Evolutionary conservation across 2,329 filamentous ascomycete species (phyloP).

Genomic region (Aphanocladium album): DNA sequence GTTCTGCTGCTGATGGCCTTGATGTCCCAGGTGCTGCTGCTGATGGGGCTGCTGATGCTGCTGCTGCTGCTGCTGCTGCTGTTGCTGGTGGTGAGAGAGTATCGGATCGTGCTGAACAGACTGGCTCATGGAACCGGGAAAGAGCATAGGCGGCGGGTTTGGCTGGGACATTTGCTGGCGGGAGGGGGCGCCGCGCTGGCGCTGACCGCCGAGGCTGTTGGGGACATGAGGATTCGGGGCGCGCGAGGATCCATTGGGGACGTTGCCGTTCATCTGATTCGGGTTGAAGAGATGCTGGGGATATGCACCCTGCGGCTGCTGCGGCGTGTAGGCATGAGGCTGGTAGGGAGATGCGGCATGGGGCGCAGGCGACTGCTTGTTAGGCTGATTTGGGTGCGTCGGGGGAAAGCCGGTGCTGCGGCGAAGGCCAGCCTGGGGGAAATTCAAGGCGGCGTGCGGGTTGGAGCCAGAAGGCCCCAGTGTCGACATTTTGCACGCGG

Average conservation of each 20-base stretch:
- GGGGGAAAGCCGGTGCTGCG: conserved; percentile 40
- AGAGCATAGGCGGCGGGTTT: conserved; percentile 33
- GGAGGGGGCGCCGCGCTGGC: conserved; percentile 39
- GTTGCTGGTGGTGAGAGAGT: conserved; percentile 38
- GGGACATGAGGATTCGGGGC: conserved; percentile 41
- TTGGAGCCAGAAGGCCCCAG: conserved; percentile 47
- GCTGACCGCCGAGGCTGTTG: conserved; percentile 39
- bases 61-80: conserved; percentile 25
- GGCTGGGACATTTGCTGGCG: conserved; percentile 40
- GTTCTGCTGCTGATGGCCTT: conserved; percentile 21
- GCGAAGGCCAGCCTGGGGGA: conserved; percentile 46
- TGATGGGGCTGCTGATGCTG: conserved; percentile 15
- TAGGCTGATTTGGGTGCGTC: conserved; percentile 45
- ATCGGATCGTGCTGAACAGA: conserved; percentile 38
- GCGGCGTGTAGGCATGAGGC: conserved; percentile 47
- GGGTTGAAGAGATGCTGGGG: conserved; percentile 50
- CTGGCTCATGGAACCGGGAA: conserved; percentile 34
- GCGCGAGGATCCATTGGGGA: conserved; percentile 44
- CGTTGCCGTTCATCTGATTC: conserved; percentile 41
- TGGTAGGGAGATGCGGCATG: conserved; percentile 53
- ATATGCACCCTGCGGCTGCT: conserved; percentile 45
- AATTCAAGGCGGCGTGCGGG: conserved; percentile 48
- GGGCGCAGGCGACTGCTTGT: conserved; percentile 51
- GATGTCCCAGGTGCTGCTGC: conserved; percentile 21
- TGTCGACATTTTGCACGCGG: conserved; percentile 37